These are phyloP conservation scores for Dicorynia guianensis DNA, from an alignment of 306 rosid species.

Conservation along the genomic window DNA sequence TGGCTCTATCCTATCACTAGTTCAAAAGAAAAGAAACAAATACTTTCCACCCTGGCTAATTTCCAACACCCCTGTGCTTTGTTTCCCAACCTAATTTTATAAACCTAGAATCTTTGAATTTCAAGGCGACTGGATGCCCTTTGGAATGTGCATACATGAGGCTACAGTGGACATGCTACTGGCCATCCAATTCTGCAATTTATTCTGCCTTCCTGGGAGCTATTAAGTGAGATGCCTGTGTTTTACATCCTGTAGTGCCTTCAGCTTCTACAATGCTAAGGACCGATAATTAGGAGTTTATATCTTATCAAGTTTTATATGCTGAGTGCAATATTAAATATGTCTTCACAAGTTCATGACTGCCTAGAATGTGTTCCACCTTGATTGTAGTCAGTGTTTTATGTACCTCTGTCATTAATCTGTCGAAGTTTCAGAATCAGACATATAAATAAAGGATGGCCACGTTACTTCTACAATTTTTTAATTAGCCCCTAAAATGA, in stretches of 20 bases:
- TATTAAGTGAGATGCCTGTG: background rate
- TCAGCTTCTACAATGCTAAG: too few relatives aligned
- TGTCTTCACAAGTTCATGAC: background rate
- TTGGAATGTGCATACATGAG: background rate
- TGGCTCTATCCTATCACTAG: background rate
- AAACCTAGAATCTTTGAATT: background rate
- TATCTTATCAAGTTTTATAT: background rate
- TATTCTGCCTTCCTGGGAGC: background rate
- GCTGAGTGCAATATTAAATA: background rate
- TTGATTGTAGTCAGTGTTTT: constrained; percentile 14
- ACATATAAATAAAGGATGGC: background rate
- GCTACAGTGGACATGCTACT: background rate
- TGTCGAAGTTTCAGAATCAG: constrained; percentile 8
- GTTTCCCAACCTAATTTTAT: background rate
- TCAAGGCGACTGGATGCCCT: background rate
- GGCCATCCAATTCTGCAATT: too few relatives aligned
- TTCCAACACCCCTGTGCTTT: background rate
- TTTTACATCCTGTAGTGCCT: too few relatives aligned
- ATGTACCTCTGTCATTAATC: background rate
- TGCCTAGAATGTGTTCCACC: background rate
- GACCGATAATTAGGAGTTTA: background rate
- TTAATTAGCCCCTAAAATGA: too few relatives aligned
- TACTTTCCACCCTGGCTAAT: background rate
- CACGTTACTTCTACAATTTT: background rate
- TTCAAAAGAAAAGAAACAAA: constrained; percentile 15